Evolutionary conservation across 176 grass and related monocot genomes (phyloP), one percentile per base, ranked within the genome.

Genomic region (Hsuehochloa calcarea): DNA sequence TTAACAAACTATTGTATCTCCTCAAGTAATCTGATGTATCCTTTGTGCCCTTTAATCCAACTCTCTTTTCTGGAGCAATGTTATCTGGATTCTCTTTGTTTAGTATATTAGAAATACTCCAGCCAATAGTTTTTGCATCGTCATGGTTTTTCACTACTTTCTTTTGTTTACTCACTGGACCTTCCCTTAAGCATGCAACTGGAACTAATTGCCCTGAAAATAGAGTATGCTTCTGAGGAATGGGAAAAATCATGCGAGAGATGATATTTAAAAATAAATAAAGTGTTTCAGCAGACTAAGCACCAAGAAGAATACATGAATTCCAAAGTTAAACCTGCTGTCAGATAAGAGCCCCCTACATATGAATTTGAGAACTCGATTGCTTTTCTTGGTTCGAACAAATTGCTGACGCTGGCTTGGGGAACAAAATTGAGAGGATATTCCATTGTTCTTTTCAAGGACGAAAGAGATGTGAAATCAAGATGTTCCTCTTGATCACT

Each of bases 1-100:
- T 93, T 87, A 98, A 85, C 9, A 93, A 87, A 89, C 65, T 79
- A 80, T 78, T 92, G 82, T 98, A 98, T 76, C 84, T 88, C 84
- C 50, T 87, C 75, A 90, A 85, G 89, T 94, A 91, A 74, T 80
- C 85, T 62, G 86, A 71, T 69, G 55, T 43, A 78, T 89, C 91
- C 67, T 68, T 88, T 65, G 72, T 80, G 74, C 82, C 88, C 39
- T 85, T 95, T 76, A 51, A 62, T 63, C 59, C 77, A 79, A 69
- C 60, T 70, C 89, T 84, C 56, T 91, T 88, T 78, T 49, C 44
- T 39, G 80, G 45, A 82, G 80, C 10, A 16, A 88, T 79, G 27
- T 60, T 85, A 70, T 68, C 82, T 65, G 73, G 76, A 81, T 89
- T 90, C 61, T 86, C 75, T 58, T 90, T 91, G 38, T 63, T 77